Evolutionary conservation across 306 rosid species (phyloP), one percentile per base, ranked within the genome.

Genomic region (Cucurbita moschata): DNA sequence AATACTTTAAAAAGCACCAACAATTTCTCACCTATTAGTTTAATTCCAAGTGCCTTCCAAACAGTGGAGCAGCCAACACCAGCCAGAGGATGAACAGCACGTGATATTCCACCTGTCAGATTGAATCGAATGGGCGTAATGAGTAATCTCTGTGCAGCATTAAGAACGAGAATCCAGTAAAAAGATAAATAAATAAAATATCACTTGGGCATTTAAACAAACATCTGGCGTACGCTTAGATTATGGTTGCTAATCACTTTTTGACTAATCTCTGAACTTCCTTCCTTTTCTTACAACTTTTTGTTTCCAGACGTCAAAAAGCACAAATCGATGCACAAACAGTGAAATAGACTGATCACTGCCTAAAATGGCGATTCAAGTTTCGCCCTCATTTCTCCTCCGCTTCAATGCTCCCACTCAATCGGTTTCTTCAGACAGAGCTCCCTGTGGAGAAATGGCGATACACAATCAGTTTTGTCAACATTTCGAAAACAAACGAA

Each of bases 261-360:
- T 66, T 66, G 72, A 66, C 72, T 66, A 26, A 66, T 43, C 35
- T 19, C 38, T 44, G 54, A 66, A 21, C 72, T 44, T 62, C 30
- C n/a, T 9, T 43, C 16, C 8, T 66, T 64, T 64, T 42, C 46
- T 51, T 19, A 43, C 21, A 40, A 42, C 54, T 43, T 66, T 66
- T 66, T 66, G 72, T 42, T 44, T 66, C 72, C 72, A 66, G 50
- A 42, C 52, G 50, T 40, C 71, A 64, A 64, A 46, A 39, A 43
- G 35, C 72, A 13, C 11, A 5, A 66, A 66, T 18, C 72, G 55
- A 66, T 43, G 72, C 55, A 66, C 38, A 21, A 66, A 66, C 54
- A 21, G 55, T 44, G 55, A 44, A 19, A 12, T 39, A 21, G 10
- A 65, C 51, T 42, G 5, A 62, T 62, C 71, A 65, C 71, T 0